Conservation (phyloP, 2,329 filamentous ascomycete genomes). For the Fusarium phyllophilum region DNA sequence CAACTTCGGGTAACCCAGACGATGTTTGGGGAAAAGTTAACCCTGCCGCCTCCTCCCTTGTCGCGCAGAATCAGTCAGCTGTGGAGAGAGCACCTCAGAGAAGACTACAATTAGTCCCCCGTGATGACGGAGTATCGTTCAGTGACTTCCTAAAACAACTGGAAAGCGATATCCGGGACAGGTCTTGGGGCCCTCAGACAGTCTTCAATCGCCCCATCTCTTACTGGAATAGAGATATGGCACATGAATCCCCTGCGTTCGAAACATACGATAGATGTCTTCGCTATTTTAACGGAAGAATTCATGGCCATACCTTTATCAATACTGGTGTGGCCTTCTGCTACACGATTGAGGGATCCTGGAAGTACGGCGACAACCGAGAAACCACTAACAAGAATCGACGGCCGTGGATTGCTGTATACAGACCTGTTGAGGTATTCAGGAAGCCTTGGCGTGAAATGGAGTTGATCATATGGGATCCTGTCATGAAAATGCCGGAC, state of each 20-base stretch:
- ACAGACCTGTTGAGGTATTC: constrained; percentile 56
- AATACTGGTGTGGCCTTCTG: constrained; percentile 56
- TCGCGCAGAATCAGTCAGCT: not conserved
- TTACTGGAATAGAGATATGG: constrained; percentile 48
- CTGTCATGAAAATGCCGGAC: constrained; percentile 43
- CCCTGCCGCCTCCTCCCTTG: not conserved
- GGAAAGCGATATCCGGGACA: not conserved
- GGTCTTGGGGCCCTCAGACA: constrained; percentile 34
- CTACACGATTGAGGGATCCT: constrained; percentile 57
- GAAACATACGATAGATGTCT: constrained; percentile 41
- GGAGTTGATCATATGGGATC: constrained; percentile 68
- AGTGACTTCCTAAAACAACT: constrained; percentile 11
- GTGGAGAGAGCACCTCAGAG: not conserved
- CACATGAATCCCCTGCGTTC: constrained; percentile 40
- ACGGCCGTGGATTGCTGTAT: constrained; percentile 63
- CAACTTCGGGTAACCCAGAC: constrained; percentile 53
- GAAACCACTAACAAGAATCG: constrained; percentile 41
- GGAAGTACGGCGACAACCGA: constrained; percentile 44
- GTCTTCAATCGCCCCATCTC: constrained; percentile 55
- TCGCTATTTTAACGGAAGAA: constrained; percentile 1
- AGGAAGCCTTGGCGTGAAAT: constrained; percentile 44
- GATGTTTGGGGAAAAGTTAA: constrained; percentile 23
- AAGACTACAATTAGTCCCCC: not conserved
- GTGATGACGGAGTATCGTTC: constrained; percentile 18
- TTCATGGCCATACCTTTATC: constrained; percentile 10